Base-by-base conservation (phyloP, 2,329 filamentous ascomycete species). In the Bimuria novae-zelandiae region DNA sequence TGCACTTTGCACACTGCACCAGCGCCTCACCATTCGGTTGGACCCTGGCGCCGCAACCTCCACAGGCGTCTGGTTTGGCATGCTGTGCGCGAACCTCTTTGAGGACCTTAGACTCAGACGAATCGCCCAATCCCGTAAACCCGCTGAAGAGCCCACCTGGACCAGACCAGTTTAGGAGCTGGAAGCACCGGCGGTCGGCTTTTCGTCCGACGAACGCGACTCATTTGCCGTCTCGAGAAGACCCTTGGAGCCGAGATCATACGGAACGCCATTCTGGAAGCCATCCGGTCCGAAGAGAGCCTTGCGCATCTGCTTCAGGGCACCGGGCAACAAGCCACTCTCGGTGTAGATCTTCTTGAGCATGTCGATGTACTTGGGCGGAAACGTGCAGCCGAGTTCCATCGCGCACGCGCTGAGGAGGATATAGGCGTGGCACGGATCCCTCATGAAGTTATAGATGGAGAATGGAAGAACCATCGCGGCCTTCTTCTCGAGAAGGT, bases 1-100 rank as follows among this genome's bases (percentile, higher is more conserved):
- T 64, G 59, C 70, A 74, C 36, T 55, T 62, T 22, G 52, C 39
- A 32, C 70, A 72, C 17, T 43, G 39, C 14, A 62, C 43, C 23
- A 75, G 56, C 16, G 16, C 48, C n/a, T 37, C 39, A 3, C 39
- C 43, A 8, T 30, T 37, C 25, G 25, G 12, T 4, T 43, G 40
- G 6, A 44, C 30, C n/a, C 25, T 32, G 8, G 19, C 44, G 7
- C 57, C 56, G 46, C 63, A 65, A 4, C 49, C 47, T 17, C 57
- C 58, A 23, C 61, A 65, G 4, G 29, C 36, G 21, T 56, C 23
- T 11, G 60, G 56, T 11, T 53, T 55, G 45, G 59, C 48, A 35
- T 50, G 37, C 48, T 59, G 59, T 16, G 25, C 49, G 14, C 60
- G 57, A 29, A 64, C 56, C 46, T 66, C 60, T 40, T 62, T 63